Conservation (phyloP, 352 stramenopile species). For the Pythium vanterpoolii region DNA sequence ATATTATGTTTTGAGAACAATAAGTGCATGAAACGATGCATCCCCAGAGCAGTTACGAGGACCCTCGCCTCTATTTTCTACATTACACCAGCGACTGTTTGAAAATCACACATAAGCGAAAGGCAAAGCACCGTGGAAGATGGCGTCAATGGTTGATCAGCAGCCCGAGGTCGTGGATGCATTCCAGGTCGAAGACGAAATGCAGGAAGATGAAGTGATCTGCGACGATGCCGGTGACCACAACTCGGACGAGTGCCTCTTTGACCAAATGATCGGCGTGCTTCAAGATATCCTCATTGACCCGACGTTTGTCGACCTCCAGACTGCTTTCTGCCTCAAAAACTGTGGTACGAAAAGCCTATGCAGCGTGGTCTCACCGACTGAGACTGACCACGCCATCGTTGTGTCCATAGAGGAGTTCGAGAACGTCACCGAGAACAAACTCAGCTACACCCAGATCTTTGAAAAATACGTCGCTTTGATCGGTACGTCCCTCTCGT, state of each 20-base stretch:
- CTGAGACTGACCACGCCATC: not conserved
- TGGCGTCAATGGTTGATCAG: constrained; percentile 23
- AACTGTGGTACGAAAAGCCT: constrained; percentile 56
- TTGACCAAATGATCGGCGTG: constrained; percentile 79
- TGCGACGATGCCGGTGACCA: constrained; percentile 58
- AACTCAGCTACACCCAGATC: constrained; percentile 78
- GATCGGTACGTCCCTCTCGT: constrained; percentile 42
- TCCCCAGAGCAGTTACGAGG: not conserved
- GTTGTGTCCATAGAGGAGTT: constrained; percentile 60
- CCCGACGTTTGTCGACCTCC: constrained; percentile 71
- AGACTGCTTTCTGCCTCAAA: constrained; percentile 73
- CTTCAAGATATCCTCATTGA: constrained; percentile 80
- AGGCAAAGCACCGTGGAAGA: not conserved
- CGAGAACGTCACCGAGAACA: constrained; percentile 82
- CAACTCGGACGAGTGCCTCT: constrained; percentile 72
- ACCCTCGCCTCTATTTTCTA: not conserved
- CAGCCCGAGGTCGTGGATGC: constrained; percentile 52
- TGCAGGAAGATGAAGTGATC: constrained; percentile 61
- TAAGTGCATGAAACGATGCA: not conserved
- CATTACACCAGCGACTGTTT: constrained; percentile 1
- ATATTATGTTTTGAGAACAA: not conserved
- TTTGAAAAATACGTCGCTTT: constrained; percentile 76
- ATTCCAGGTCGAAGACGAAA: constrained; percentile 38
- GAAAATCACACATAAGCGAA: not conserved
- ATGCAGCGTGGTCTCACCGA: not conserved